A percentile compares a stretch with the other conserved stretches of the same genome.
Conservation (phyloP, 179 eudicot species). For the Patellifolia procumbens region DNA sequence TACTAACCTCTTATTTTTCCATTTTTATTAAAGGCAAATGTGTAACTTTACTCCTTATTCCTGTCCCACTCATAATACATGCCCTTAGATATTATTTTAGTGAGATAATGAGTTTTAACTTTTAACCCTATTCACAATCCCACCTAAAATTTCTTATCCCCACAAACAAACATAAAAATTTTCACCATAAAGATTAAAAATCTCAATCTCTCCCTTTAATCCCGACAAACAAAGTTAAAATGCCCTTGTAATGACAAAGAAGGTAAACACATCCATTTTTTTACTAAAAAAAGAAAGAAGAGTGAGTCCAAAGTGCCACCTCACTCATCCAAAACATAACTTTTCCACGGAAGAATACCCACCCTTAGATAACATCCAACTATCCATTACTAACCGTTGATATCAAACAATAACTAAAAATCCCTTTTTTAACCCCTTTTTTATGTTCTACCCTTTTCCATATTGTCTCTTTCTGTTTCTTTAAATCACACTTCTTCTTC, state of each 20-base stretch:
- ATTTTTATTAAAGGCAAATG: no score
- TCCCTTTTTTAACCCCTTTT: neutral
- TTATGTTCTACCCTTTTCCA: neutral
- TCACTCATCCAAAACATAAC: conserved; percentile 15
- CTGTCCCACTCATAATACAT: no score
- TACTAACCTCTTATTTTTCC: no score
- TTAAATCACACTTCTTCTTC: neutral
- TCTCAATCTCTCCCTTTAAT: no score
- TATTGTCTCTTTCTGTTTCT: neutral
- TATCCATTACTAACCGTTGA: neutral
- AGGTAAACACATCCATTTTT: neutral
- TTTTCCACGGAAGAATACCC: neutral
- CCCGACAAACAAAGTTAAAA: no score
- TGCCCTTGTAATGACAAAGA: neutral
- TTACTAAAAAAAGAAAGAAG: neutral
- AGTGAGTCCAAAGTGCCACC: conserved; percentile 10
- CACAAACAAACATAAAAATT: no score
- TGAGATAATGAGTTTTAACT: no score
- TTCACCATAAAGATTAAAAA: no score
- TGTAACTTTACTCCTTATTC: no score
- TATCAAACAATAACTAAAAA: neutral
- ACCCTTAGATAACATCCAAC: neutral
- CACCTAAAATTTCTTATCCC: no score
- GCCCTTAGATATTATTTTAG: no score
- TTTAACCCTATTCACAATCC: no score